Percentiles rank a stretch among this genome's conserved stretches.
Conservation (phyloP, 1,284 basidiomycete genomes). For the Trichosporon faecale region DNA sequence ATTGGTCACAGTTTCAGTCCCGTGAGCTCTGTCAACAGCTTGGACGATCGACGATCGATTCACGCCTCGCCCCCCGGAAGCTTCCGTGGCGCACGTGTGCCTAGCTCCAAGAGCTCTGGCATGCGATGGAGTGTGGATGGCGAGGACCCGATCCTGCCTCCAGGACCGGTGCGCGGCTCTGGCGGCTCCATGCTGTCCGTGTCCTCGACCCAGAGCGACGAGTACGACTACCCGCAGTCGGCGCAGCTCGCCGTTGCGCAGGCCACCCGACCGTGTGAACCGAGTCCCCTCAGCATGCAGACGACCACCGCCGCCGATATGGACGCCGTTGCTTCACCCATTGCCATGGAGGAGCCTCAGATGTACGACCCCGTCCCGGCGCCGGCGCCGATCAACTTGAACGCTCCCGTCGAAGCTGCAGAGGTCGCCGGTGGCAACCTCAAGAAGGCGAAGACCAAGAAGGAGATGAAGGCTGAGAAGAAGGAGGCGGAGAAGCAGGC, state of each 20-base stretch:
- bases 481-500: constrained; percentile 32
- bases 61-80: constrained; percentile 22
- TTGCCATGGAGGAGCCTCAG: neutral
- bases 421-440: constrained; percentile 11
- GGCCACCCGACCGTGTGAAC: constrained; percentile 20
- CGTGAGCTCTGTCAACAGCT: constrained; percentile 24
- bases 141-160: constrained; percentile 36
- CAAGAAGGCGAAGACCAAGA: constrained; percentile 63
- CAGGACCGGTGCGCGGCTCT: constrained; percentile 20
- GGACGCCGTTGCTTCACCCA: constrained; percentile 4
- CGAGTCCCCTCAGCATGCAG: constrained; percentile 38
- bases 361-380: neutral
- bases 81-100: constrained; percentile 29
- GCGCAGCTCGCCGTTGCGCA: constrained; percentile 16
- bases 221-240: constrained; percentile 12
- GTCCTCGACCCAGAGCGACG: constrained; percentile 1
- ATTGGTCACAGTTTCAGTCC: constrained; percentile 28
- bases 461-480: constrained; percentile 67
- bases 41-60: constrained; percentile 33
- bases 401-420: neutral
- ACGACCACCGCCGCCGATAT: constrained; percentile 26
- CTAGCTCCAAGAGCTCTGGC: constrained; percentile 39
- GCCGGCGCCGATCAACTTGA: neutral
- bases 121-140: constrained; percentile 49
- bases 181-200: neutral